These are phyloP conservation scores for Leccinum arenicola DNA, from an alignment of 768 basidiomycete genomes.

Conservation along the genomic window DNA sequence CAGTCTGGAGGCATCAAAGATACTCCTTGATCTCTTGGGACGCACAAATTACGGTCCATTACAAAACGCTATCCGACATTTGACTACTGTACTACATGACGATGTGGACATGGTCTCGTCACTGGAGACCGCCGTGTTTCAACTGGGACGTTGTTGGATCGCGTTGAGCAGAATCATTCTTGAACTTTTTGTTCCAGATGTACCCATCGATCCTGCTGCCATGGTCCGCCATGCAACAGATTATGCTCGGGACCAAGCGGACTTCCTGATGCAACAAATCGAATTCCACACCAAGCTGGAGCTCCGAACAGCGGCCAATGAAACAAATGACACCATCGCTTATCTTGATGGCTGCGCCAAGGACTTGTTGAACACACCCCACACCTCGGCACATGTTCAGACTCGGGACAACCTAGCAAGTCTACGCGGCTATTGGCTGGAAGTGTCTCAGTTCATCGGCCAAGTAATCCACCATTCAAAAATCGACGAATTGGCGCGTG, in stretches of 20 bases:
- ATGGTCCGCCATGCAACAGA: constrained; percentile 46
- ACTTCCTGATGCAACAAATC: constrained; percentile 46
- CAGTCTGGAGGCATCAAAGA: constrained; percentile 19
- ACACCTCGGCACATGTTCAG: constrained; percentile 29
- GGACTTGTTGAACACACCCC: constrained; percentile 27
- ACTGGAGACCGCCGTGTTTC: constrained; percentile 28
- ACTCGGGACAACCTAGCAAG: constrained; percentile 42
- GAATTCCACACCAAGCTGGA: constrained; percentile 57
- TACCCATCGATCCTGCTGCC: constrained; percentile 84
- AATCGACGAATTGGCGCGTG: constrained; percentile 44
- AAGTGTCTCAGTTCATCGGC: constrained; percentile 70
- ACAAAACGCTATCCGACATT: constrained; percentile 31
- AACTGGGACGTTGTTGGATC: constrained; percentile 55
- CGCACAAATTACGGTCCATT: constrained; percentile 35
- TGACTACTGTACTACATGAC: constrained; percentile 27
- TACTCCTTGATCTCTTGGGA: constrained; percentile 32
- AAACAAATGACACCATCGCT: constrained; percentile 44
- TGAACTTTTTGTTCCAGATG: constrained; percentile 75
- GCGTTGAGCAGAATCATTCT: constrained; percentile 57
- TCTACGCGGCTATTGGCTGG: constrained; percentile 67
- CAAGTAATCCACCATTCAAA: constrained; percentile 52
- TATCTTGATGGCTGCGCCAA: constrained; percentile 41
- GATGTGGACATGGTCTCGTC: constrained; percentile 14
- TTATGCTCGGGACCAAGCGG: constrained; percentile 43
- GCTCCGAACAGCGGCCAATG: constrained; percentile 52